These are phyloP conservation scores for Haberlea rhodopensis DNA, from an alignment of 257 asterid genomes.

Conservation along the genomic window DNA sequence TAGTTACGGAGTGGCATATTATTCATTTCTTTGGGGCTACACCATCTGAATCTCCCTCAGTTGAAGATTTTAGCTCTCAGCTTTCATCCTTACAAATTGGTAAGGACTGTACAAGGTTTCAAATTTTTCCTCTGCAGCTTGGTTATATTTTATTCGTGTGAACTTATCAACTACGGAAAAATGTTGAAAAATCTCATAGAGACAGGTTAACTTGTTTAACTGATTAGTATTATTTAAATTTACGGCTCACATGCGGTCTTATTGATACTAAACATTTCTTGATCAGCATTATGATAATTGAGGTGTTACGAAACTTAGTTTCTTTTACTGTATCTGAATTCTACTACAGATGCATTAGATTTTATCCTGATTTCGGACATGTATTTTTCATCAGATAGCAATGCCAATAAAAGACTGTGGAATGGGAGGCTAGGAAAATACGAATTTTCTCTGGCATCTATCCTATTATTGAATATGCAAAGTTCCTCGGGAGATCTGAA, in stretches of 20 bases:
- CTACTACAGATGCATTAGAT: not conserved
- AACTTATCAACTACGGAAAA: not conserved
- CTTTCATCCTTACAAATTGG: slow-evolving; percentile 93
- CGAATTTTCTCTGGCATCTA: slow-evolving; percentile 67
- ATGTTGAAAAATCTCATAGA: slow-evolving; percentile 3
- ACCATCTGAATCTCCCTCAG: slow-evolving; percentile 73
- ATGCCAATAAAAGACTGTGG: slow-evolving; percentile 59
- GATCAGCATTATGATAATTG: slow-evolving; percentile 5
- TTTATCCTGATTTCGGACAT: not conserved
- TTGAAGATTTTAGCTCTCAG: slow-evolving; percentile 85
- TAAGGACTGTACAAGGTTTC: slow-evolving; percentile 30
- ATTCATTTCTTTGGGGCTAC: slow-evolving; percentile 73
- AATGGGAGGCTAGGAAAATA: slow-evolving; percentile 77
- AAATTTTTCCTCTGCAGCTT: slow-evolving; percentile 17
- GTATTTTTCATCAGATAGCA: slow-evolving; percentile 51
- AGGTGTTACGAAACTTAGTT: slow-evolving; percentile 16
- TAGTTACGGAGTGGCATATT: slow-evolving; percentile 84
- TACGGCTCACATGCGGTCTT: slow-evolving; percentile 14
- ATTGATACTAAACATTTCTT: not conserved
- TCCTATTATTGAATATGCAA: slow-evolving; percentile 60
- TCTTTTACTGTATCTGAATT: not conserved
- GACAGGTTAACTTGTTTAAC: slow-evolving; percentile 8
- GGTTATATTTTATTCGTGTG: slow-evolving; percentile 19
- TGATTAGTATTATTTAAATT: slow-evolving; percentile 9
- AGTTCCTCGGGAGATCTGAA: slow-evolving; percentile 45